A percentile compares a stretch with the other conserved stretches of the same genome.
Evolutionary conservation across 1,284 basidiomycete species (phyloP).

Genomic region (Neonothopanus nambi): DNA sequence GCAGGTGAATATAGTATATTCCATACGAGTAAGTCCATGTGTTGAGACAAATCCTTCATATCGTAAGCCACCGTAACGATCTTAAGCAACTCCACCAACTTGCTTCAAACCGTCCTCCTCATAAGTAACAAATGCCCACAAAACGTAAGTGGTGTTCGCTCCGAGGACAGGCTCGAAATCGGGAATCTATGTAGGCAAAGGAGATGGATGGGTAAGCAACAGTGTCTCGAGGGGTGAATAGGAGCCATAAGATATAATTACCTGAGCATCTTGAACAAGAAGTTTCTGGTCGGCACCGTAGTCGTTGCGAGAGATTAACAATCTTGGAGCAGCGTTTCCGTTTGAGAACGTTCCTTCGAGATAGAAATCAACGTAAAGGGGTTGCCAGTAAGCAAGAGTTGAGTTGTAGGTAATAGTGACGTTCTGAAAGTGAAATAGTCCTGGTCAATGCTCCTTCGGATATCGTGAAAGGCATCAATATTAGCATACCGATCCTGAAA

Average conservation of each 20-base stretch:
- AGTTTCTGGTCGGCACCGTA: background rate
- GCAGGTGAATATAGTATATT: too few relatives aligned
- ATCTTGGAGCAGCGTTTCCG: background rate
- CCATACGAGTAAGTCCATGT: too few relatives aligned
- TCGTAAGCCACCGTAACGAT: too few relatives aligned
- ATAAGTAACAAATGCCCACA: background rate
- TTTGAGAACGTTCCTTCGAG: background rate
- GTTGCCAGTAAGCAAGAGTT: background rate
- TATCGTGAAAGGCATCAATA: background rate
- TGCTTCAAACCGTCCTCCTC: too few relatives aligned
- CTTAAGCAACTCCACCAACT: too few relatives aligned
- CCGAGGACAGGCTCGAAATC: background rate
- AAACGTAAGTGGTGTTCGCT: background rate
- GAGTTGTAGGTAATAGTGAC: background rate
- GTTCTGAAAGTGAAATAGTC: background rate
- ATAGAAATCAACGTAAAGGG: background rate
- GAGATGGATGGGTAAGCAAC: background rate
- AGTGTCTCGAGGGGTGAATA: too few relatives aligned
- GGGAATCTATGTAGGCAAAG: background rate
- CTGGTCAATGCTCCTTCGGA: background rate
- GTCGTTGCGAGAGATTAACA: background rate
- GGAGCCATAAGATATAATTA: background rate
- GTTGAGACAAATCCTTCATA: too few relatives aligned
- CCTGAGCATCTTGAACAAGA: background rate
- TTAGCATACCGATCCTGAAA: background rate